Percentiles rank a stretch among this genome's conserved stretches.
Evolutionary conservation across 352 stramenopile species (phyloP).

Genomic region (Phytophthora kernoviae): DNA sequence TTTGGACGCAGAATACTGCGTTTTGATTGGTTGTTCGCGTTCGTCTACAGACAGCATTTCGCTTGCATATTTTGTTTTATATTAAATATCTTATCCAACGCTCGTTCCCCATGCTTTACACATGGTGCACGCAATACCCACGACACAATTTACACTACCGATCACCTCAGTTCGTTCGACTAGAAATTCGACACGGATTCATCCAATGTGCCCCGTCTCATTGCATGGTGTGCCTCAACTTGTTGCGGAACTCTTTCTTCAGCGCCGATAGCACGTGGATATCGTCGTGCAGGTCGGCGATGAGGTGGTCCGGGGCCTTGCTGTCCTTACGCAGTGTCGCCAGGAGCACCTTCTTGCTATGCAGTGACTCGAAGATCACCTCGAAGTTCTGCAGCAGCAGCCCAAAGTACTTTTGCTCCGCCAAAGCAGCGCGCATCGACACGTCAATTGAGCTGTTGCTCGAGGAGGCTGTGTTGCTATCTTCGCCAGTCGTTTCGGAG

Average conservation of each 20-base stretch:
- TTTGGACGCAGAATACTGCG: neutral
- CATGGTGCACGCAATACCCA: neutral
- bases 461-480: slow-evolving; percentile 56
- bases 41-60: neutral
- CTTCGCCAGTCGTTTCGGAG: slow-evolving; percentile 82
- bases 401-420: slow-evolving; percentile 83
- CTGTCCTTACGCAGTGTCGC: slow-evolving; percentile 71
- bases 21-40: neutral
- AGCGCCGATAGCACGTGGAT: slow-evolving; percentile 82
- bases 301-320: slow-evolving; percentile 70
- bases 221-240: slow-evolving; percentile 63
- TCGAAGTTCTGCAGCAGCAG: slow-evolving; percentile 86
- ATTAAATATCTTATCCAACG: neutral
- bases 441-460: slow-evolving; percentile 49
- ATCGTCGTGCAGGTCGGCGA: slow-evolving; percentile 78
- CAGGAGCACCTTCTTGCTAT: slow-evolving; percentile 86
- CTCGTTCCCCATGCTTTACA: neutral
- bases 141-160: neutral
- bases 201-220: slow-evolving; percentile 16
- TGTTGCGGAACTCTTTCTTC: slow-evolving; percentile 84
- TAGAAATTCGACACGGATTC: too few species aligned
- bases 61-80: neutral
- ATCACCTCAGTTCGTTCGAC: too few species aligned
- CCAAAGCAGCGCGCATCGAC: slow-evolving; percentile 59
- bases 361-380: slow-evolving; percentile 81